A percentile compares a stretch with the other conserved stretches of the same genome.
Evolutionary conservation across 1,284 basidiomycete genomes (phyloP).

Genomic region (Lignosus rhinocerotis): DNA sequence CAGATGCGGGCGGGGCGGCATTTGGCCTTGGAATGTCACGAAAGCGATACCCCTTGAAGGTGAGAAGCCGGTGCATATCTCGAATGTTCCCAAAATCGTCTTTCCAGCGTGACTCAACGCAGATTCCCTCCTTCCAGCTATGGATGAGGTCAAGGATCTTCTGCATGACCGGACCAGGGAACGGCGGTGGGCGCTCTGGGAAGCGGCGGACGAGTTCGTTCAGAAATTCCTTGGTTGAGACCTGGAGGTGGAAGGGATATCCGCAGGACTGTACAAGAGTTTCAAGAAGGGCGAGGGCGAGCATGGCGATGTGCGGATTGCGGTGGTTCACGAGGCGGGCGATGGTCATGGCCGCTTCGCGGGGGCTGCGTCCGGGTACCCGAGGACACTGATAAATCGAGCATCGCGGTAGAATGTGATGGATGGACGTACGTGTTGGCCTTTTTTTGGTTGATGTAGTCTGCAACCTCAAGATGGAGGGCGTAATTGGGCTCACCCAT

Average conservation of each 20-base stretch:
- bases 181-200: slow-evolving; percentile 95
- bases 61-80: slow-evolving; percentile 95
- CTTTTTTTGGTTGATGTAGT: slow-evolving; percentile 93
- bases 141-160: slow-evolving; percentile 94
- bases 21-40: slow-evolving; percentile 57
- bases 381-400: slow-evolving; percentile 4
- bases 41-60: slow-evolving; percentile 97
- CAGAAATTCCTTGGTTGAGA: slow-evolving; percentile 98
- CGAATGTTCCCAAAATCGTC: slow-evolving; percentile 97
- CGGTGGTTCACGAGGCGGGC: slow-evolving; percentile 86
- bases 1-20: slow-evolving; percentile 48
- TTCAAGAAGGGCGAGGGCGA: slow-evolving; percentile 85
- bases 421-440: slow-evolving; percentile 81
- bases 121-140: slow-evolving; percentile 95
- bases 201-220: slow-evolving; percentile 98
- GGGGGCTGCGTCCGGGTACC: slow-evolving; percentile 54
- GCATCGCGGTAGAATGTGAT: not conserved
- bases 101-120: slow-evolving; percentile 87
- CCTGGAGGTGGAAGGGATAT: slow-evolving; percentile 96
- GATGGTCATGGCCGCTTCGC: slow-evolving; percentile 86
- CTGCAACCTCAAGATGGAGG: slow-evolving; percentile 90
- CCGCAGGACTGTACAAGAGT: slow-evolving; percentile 95
- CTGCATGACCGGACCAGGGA: slow-evolving; percentile 93
- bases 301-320: slow-evolving; percentile 86
- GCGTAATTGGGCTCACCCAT: slow-evolving; percentile 90